Conservation (phyloP, 352 stramenopile species). For the Pythium monospermum region DNA sequence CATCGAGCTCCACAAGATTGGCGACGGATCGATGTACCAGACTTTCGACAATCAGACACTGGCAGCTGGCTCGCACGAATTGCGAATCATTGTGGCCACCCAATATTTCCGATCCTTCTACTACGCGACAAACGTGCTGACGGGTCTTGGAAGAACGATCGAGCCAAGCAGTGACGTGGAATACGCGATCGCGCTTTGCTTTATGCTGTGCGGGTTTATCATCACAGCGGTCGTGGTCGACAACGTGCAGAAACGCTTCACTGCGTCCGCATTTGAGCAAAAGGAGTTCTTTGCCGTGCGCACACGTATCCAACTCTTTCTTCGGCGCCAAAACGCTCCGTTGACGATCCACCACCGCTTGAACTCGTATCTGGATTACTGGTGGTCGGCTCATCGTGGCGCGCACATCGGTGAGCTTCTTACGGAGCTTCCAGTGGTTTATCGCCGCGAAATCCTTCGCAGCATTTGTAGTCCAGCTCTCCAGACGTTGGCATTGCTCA, state of each 20-base stretch:
- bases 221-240: slow-evolving; percentile 46
- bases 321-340: slow-evolving; percentile 36
- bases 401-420: slow-evolving; percentile 32
- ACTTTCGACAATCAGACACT: slow-evolving; percentile 12
- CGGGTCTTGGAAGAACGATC: slow-evolving; percentile 29
- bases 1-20: slow-evolving; percentile 13
- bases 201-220: slow-evolving; percentile 50
- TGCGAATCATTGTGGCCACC: slow-evolving; percentile 23
- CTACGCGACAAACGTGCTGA: slow-evolving; percentile 35
- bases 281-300: slow-evolving; percentile 44
- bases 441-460: slow-evolving; percentile 33
- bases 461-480: slow-evolving; percentile 37
- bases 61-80: slow-evolving; percentile 3
- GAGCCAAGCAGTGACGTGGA: slow-evolving; percentile 33
- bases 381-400: slow-evolving; percentile 40
- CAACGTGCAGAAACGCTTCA: slow-evolving; percentile 50
- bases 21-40: slow-evolving; percentile 11
- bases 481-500: slow-evolving; percentile 28
- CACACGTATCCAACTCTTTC: slow-evolving; percentile 39
- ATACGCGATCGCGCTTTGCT: slow-evolving; percentile 33
- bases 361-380: slow-evolving; percentile 43
- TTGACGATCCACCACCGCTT: slow-evolving; percentile 40
- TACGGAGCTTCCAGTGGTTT: slow-evolving; percentile 26
- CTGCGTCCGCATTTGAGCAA: slow-evolving; percentile 41
- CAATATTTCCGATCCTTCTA: slow-evolving; percentile 35